Base-by-base conservation (phyloP, 2,329 filamentous ascomycete species). In the Tolypocladium inflatum region DNA sequence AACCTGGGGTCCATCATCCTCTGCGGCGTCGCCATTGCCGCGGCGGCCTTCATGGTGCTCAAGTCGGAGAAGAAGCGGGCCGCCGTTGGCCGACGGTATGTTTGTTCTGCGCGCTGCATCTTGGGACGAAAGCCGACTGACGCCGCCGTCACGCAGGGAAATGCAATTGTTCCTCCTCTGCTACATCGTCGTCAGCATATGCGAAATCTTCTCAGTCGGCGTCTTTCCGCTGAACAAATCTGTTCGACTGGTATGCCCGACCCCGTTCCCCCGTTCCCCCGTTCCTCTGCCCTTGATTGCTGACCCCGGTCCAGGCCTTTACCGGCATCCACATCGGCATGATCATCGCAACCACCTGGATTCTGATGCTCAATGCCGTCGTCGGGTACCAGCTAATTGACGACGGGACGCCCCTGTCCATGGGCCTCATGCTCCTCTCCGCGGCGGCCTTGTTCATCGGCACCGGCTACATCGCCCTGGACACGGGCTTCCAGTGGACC, bases 201-300 rank as follows among this genome's bases (percentile, higher is more conserved):
- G 92, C 75, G 94, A 97, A 73, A 96, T 99, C 68, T 97, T 99
- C 76, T 92, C 91, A 0, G 86, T 97, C 41, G 94, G 94, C 64
- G 89, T 87, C 37, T 93, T 99, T 67, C 91, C 93, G 3, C 76
- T 97, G 23, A 77, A 83, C 64, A 76, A 80, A 56, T 83, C 76
- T 55, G 88, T 90, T 59, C 85, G 91, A 70, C 81, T 89, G 66
- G 91, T 89, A 80, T 63, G 86, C 78, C 52, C 37, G 23, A n/a
- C n/a, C 39, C 38, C 8, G 37, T 3, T n/a, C 17, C n/a, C 3
- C 17, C 5, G 3, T 2, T 7, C 11, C 19, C 23, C 15, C 42
- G 10, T 41, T 8, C 41, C 3, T 17, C n/a, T 23, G 8, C 37
- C 39, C 48, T 23, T n/a, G n/a, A n/a, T n/a, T 35, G 53, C 67